phyloP scores from a whole-genome alignment of 495 filamentous ascomycete species.

The Penicillium steckii region DNA sequence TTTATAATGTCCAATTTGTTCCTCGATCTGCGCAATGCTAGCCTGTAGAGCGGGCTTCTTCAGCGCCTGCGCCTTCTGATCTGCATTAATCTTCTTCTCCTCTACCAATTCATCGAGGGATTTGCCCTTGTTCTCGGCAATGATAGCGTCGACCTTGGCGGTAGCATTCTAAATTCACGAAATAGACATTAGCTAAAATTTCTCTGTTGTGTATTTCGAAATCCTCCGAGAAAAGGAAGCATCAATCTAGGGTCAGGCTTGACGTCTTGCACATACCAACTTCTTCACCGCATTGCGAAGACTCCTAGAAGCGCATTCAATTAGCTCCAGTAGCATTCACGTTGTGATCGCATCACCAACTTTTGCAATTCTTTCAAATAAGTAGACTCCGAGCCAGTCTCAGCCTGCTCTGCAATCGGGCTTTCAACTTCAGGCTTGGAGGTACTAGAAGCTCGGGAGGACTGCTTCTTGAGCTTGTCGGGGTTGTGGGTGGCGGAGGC shows the following conservation, averaged over 20 bases:
- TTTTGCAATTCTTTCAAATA: slow-evolving; percentile 86
- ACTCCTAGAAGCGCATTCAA: slow-evolving; percentile 49
- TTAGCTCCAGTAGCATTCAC: slow-evolving; percentile 9
- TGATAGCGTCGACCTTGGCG: slow-evolving; percentile 72
- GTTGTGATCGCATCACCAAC: slow-evolving; percentile 49
- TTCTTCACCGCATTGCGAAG: slow-evolving; percentile 88
- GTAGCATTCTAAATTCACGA: slow-evolving; percentile 60
- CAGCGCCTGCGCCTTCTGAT: slow-evolving; percentile 73
- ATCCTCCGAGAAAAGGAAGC: background rate
- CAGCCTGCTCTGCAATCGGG: slow-evolving; percentile 48
- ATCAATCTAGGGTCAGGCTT: slow-evolving; percentile 1
- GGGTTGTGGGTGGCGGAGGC: slow-evolving; percentile 33
- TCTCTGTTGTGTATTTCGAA: background rate
- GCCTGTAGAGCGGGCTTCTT: slow-evolving; percentile 88
- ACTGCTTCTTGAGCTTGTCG: slow-evolving; percentile 31
- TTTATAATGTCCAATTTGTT: slow-evolving; percentile 80
- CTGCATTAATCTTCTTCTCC: slow-evolving; percentile 81
- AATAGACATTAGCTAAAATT: slow-evolving; percentile 9
- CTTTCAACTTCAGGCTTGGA: slow-evolving; percentile 34
- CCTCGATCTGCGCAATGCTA: slow-evolving; percentile 71
- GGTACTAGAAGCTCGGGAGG: slow-evolving; percentile 26
- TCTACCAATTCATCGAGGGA: slow-evolving; percentile 81
- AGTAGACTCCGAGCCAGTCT: slow-evolving; percentile 62
- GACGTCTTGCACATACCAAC: slow-evolving; percentile 57
- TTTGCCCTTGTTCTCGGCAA: slow-evolving; percentile 73